Percentiles rank a stretch among this genome's conserved stretches.
Evolutionary conservation across 1,284 basidiomycete genomes (phyloP).

Genomic region (Malassezia yamatoensis): DNA sequence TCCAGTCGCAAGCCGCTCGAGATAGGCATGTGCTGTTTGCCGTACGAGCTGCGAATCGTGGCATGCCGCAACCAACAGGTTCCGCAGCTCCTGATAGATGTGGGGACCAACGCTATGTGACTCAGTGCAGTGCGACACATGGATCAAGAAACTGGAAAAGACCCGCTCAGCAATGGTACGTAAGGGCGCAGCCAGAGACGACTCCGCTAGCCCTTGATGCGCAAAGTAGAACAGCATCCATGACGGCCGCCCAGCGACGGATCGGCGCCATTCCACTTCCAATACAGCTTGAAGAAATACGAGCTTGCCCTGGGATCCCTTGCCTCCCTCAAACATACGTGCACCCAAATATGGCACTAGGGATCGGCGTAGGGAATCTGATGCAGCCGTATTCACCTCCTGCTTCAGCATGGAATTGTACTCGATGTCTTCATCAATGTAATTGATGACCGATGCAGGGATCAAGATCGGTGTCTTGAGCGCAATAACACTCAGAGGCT

Average conservation of each 20-base stretch:
- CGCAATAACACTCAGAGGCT: slow-evolving; percentile 63
- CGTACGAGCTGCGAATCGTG: slow-evolving; percentile 73
- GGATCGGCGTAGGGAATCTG: slow-evolving; percentile 34
- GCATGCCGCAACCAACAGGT: slow-evolving; percentile 67
- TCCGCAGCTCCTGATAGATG: slow-evolving; percentile 65
- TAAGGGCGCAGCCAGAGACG: slow-evolving; percentile 61
- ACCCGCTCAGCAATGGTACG: slow-evolving; percentile 79
- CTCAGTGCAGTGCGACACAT: slow-evolving; percentile 55
- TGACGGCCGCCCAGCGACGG: slow-evolving; percentile 67
- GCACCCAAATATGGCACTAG: slow-evolving; percentile 56
- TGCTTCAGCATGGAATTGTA: slow-evolving; percentile 77
- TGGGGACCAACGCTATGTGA: slow-evolving; percentile 67
- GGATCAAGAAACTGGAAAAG: slow-evolving; percentile 37
- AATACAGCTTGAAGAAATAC: slow-evolving; percentile 79
- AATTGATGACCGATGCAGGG: slow-evolving; percentile 70
- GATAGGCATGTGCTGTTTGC: slow-evolving; percentile 68
- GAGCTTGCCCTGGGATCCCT: slow-evolving; percentile 69
- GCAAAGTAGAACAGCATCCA: slow-evolving; percentile 78
- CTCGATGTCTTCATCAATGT: slow-evolving; percentile 77
- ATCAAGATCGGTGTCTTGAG: slow-evolving; percentile 77
- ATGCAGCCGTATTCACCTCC: slow-evolving; percentile 19
- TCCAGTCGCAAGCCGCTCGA: slow-evolving; percentile 75
- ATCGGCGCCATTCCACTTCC: slow-evolving; percentile 78
- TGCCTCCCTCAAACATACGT: slow-evolving; percentile 60
- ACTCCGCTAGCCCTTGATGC: slow-evolving; percentile 73